Percentiles rank a stretch among this genome's conserved stretches.
phyloP scores from a whole-genome alignment of 1,284 basidiomycete genomes.

The Ceratobasidium sp. region DNA sequence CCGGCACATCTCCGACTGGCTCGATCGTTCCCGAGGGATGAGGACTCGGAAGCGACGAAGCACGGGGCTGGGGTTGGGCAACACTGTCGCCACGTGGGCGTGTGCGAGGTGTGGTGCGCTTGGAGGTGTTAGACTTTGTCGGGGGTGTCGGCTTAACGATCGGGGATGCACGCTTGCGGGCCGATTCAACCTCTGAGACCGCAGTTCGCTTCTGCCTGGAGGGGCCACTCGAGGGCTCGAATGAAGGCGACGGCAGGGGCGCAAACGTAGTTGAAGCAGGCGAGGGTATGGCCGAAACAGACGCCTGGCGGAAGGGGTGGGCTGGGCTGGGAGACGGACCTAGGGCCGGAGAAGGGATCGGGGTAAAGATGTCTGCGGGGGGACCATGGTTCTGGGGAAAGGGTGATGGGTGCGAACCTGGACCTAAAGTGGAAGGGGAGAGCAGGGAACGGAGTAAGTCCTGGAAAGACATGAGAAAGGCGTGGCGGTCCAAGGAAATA shows the following conservation, averaged over 20 bases:
- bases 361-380: constrained; percentile 59
- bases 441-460: constrained; percentile 44
- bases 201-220: constrained; percentile 41
- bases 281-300: constrained; percentile 42
- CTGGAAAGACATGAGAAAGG: constrained; percentile 19
- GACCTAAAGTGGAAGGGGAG: constrained; percentile 47
- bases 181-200: constrained; percentile 42
- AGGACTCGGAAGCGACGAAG: constrained; percentile 33
- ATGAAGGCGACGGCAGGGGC: constrained; percentile 41
- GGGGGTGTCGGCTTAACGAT: constrained; percentile 36
- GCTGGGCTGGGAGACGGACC: constrained; percentile 50
- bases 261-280: constrained; percentile 49
- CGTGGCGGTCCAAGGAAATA: neutral
- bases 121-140: constrained; percentile 17
- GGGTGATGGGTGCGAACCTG: constrained; percentile 44
- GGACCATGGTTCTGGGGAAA: constrained; percentile 49
- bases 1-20: constrained; percentile 27
- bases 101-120: constrained; percentile 47
- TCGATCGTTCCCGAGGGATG: constrained; percentile 33
- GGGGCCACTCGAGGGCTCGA: constrained; percentile 42
- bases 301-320: constrained; percentile 46
- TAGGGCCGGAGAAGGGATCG: constrained; percentile 63
- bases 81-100: constrained; percentile 36
- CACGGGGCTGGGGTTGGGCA: constrained; percentile 25
- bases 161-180: constrained; percentile 47